Evolutionary conservation across 2,329 filamentous ascomycete species (phyloP).

Genomic region (Rhinocladiella similis): DNA sequence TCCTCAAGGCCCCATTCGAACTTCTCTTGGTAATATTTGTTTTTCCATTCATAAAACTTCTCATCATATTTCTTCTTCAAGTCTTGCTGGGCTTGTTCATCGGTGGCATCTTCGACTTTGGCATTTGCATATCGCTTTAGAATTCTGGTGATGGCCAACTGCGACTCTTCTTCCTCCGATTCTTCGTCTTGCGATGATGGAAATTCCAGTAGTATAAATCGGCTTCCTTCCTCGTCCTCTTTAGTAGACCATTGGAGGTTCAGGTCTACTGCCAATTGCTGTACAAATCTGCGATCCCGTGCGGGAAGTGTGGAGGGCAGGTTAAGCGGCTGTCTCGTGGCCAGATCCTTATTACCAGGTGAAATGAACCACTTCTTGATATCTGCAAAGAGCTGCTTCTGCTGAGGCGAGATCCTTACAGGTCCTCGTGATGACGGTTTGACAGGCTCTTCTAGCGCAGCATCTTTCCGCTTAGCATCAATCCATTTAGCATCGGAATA

Average conservation of each 20-base stretch:
- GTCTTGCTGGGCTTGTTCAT: constrained; percentile 74
- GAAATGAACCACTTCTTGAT: constrained; percentile 81
- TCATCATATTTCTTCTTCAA: constrained; percentile 84
- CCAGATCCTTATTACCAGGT: constrained; percentile 55
- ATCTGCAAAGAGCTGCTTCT: constrained; percentile 78
- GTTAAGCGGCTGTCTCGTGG: constrained; percentile 60
- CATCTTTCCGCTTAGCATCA: constrained; percentile 76
- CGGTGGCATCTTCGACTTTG: constrained; percentile 74
- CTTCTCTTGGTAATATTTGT: constrained; percentile 87
- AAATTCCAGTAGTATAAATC: constrained; percentile 65
- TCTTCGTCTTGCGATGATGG: constrained; percentile 57
- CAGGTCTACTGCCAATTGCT: constrained; percentile 74
- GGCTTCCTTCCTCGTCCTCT: constrained; percentile 63
- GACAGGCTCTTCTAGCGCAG: constrained; percentile 59
- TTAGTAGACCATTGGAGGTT: constrained; percentile 66
- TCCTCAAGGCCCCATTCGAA: constrained; percentile 85
- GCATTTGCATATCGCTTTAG: constrained; percentile 91
- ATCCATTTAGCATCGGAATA: constrained; percentile 89
- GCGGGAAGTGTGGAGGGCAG: constrained; percentile 73
- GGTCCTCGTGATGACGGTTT: constrained; percentile 55
- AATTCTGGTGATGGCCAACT: constrained; percentile 78
- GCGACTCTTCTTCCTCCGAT: constrained; percentile 79
- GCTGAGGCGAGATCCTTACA: constrained; percentile 69
- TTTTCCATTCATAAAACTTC: constrained; percentile 91
- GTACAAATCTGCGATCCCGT: constrained; percentile 87